Base-by-base conservation (phyloP, 305 asterid species). In the Nicotiana rustica region DNA sequence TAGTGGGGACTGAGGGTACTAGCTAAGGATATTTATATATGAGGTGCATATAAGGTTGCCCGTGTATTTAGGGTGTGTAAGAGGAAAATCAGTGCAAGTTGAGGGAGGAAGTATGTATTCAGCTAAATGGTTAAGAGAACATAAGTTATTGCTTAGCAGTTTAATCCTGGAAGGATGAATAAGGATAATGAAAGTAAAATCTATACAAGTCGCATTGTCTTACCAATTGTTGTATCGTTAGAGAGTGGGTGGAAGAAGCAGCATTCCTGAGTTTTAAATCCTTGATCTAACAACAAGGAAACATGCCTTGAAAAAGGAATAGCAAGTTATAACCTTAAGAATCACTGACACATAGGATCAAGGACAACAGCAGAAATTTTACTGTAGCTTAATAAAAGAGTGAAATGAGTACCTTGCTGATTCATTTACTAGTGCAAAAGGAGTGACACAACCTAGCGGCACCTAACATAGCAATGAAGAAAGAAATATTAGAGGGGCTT, bases 191-290 rank as follows among this genome's bases (percentile, higher is more conserved):
- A 18, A 38, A 59, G 70, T 8, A 21, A 10, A 64, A 4, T 15
- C 75, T 3, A n/a, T 35, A 56, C 33, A 80, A 73, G 57, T 65
- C 77, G 9, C 6, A 73, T 25, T 31, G 47, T 83, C 95, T 88
- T 85, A 95, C 99, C 89, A 33, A 96, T 89, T 60, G 98, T 81
- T 89, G 85, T 84, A 81, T 95, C 99, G 85, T 96, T 96, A 62
- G 97, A 93, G 85, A 96, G 90, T 55, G 98, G 99, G 85, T 93
- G 98, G 90, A 97, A 97, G 91, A 95, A 86, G 85, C 97, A 97
- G 86, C 89, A 83, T 62, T 92, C 95, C 65, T 91, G 90, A 70
- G 79, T 81, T 85, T 89, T 92, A 79, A 97, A 85, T 59, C 97
- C 96, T 88, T 91, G 93, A 88, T 97, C 99, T 71, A 97, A 88